Percentiles rank a stretch among this genome's conserved stretches.
These are phyloP conservation scores for Fusarium bactridioides DNA, from an alignment of 2,329 filamentous ascomycete genomes.

Conservation along the genomic window DNA sequence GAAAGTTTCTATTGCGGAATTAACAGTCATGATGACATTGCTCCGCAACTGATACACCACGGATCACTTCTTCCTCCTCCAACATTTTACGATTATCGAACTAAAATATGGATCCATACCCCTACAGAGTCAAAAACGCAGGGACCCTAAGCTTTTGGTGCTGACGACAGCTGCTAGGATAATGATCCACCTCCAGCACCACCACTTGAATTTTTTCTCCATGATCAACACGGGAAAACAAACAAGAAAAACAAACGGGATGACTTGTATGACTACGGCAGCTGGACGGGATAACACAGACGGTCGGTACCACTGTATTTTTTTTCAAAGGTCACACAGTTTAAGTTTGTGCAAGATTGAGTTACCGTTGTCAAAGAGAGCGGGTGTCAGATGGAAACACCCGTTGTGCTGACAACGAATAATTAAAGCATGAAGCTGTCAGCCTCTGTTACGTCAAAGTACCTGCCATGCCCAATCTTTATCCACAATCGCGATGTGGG, in stretches of 20 bases:
- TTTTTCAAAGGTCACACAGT: neutral
- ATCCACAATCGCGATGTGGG: neutral
- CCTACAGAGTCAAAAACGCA: neutral
- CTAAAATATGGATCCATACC: constrained; percentile 11
- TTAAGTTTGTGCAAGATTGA: constrained; percentile 14
- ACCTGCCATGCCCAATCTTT: neutral
- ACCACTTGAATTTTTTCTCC: constrained; percentile 15
- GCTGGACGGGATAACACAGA: neutral
- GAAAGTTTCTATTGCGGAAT: constrained; percentile 10
- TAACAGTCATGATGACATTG: constrained; percentile 18
- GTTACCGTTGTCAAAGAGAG: constrained; percentile 2
- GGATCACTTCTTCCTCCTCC: neutral
- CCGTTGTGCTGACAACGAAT: constrained; percentile 18
- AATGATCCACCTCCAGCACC: constrained; percentile 21
- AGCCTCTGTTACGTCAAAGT: constrained; percentile 1
- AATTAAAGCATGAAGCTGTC: constrained; percentile 10
- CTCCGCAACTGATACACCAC: neutral
- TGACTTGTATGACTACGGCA: neutral
- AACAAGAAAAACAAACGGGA: constrained; percentile 1
- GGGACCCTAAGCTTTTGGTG: constrained; percentile 28
- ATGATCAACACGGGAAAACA: constrained; percentile 13
- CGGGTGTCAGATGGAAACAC: constrained; percentile 10
- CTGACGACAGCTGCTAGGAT: constrained; percentile 38
- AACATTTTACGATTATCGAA: neutral
- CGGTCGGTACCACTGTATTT: neutral